phyloP scores from a whole-genome alignment of 2,329 filamentous ascomycete species.

The Paraphoma sp. region DNA sequence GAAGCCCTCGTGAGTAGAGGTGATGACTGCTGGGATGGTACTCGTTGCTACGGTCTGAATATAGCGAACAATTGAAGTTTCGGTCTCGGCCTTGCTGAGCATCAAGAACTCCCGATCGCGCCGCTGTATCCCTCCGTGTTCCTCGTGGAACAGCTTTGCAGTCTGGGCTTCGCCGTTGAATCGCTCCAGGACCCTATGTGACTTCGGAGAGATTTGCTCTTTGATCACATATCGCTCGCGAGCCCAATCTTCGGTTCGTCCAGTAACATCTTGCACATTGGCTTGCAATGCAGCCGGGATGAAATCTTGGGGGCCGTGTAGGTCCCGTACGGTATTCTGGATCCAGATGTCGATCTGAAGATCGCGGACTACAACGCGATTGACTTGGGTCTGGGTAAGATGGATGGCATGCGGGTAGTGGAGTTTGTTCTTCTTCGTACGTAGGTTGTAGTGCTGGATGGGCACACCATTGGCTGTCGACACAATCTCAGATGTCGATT shows the following conservation, averaged over 20 bases:
- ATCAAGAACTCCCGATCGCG: slow-evolving; percentile 19
- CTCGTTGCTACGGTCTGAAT: slow-evolving; percentile 6
- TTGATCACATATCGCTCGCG: slow-evolving; percentile 3
- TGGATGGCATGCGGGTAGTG: slow-evolving; percentile 10
- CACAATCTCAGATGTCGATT: slow-evolving; percentile 12
- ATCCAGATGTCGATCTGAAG: slow-evolving; percentile 22
- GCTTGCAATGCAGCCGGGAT: background rate
- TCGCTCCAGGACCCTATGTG: slow-evolving; percentile 13
- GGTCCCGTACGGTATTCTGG: slow-evolving; percentile 10
- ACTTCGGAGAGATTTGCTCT: slow-evolving; percentile 10
- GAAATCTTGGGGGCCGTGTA: background rate
- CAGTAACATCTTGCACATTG: slow-evolving; percentile 7
- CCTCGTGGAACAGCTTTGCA: slow-evolving; percentile 16
- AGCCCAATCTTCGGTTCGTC: slow-evolving; percentile 13
- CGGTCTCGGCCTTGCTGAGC: slow-evolving; percentile 12
- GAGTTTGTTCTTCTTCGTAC: slow-evolving; percentile 2
- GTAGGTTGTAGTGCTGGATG: slow-evolving; percentile 7
- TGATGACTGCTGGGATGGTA: slow-evolving; percentile 20
- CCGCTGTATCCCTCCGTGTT: background rate
- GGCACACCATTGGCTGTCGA: slow-evolving; percentile 18
- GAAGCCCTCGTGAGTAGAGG: slow-evolving; percentile 17
- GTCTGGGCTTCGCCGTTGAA: slow-evolving; percentile 16
- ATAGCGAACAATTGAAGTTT: slow-evolving; percentile 21
- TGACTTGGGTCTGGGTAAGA: slow-evolving; percentile 11
- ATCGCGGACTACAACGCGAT: slow-evolving; percentile 6